Evolutionary conservation across 257 asterid species (phyloP), one percentile per base, ranked within the genome.

Genomic region (Solanum gandarillasii): DNA sequence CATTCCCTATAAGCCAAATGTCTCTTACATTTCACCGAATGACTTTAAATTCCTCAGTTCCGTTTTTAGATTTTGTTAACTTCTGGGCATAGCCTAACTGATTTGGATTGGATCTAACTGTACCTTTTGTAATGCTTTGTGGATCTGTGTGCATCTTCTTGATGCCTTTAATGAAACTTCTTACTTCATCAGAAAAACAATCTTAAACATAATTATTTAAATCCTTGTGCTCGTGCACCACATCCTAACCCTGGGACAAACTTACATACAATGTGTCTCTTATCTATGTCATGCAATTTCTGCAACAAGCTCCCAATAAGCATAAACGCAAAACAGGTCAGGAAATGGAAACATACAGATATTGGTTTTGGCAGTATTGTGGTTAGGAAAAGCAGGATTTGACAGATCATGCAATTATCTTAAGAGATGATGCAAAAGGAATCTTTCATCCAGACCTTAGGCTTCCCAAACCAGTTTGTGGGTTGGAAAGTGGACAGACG

Each of bases 401-500:
- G 4, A 29, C 86, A 48, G 68, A 82, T 82, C 31, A 82, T 82
- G 43, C 43, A 48, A 82, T 52, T 82, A n/a, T 29, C 41, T 82
- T 29, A 48, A 82, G 43, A 82, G 20, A 82, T 48, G 86, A 82
- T 31, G 68, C 29, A 52, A 87, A 58, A 70, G 83, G 88, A 55
- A 86, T 83, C 38, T 75, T 83, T 79, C 86, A 87, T 87, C 58
- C 89, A 88, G 87, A 97, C 99, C 99, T 96, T 96, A 65, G 99
- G 98, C 93, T 97, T 97, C 78, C 95, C 96, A 90, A 95, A 92
- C 99, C 99, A 97, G 91, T 95, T 93, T 84, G 94, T 91, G 86
- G 99, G 99, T 88, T 89, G 93, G 92, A 97, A 97, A 38, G 98
- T 96, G 74, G 99, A 95, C 90, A 97, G 98, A 34, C 98, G 98